Conservation (phyloP, 805 yeast species). For the Candida tibetensis region DNA sequence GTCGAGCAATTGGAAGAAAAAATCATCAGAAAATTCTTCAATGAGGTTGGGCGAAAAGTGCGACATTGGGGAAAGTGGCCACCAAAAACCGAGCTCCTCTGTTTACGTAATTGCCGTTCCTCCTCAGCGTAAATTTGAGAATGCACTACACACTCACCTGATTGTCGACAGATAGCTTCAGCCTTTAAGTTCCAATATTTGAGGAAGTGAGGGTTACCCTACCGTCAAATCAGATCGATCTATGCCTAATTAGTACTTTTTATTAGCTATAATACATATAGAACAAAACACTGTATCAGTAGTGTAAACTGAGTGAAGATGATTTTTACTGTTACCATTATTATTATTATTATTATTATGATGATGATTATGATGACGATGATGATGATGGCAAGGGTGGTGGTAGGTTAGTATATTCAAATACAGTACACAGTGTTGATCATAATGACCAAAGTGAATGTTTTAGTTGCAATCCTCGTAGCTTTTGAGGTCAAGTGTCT, state of each 20-base stretch:
- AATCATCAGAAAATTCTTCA: not conserved
- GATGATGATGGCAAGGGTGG: too few species aligned
- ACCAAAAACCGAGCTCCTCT: slow-evolving; percentile 7
- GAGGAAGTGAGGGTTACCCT: not conserved
- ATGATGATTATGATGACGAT: too few species aligned
- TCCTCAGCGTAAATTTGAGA: slow-evolving; percentile 9
- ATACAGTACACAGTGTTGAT: too few species aligned
- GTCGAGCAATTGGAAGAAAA: slow-evolving; percentile 5
- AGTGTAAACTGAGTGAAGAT: not conserved
- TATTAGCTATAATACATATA: not conserved
- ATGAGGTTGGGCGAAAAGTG: not conserved
- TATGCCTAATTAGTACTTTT: not conserved
- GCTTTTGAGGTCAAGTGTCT: too few species aligned
- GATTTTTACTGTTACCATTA: not conserved
- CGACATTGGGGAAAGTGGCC: slow-evolving; percentile 7
- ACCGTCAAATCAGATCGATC: not conserved
- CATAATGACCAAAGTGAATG: too few species aligned
- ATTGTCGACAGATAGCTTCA: not conserved
- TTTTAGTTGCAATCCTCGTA: too few species aligned
- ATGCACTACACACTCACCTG: not conserved
- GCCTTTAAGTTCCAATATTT: too few species aligned
- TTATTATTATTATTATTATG: too few species aligned
- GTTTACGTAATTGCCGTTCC: slow-evolving; percentile 2
- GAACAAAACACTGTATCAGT: not conserved
- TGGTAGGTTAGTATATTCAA: too few species aligned